These are phyloP conservation scores for Hymenoscyphus fructigenus DNA, from an alignment of 2,329 filamentous ascomycete genomes.

Conservation along the genomic window DNA sequence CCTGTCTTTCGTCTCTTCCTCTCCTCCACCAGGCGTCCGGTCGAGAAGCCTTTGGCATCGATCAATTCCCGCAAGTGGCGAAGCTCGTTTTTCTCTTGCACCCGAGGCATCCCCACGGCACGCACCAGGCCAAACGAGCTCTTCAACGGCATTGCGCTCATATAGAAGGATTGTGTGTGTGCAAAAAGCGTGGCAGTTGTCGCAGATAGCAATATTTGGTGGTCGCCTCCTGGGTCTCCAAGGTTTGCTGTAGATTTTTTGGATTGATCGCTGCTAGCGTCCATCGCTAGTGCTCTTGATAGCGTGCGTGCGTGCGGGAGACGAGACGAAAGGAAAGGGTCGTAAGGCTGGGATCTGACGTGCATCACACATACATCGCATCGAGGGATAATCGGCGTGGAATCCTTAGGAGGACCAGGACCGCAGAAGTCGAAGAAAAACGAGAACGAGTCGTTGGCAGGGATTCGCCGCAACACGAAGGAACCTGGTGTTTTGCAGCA, in stretches of 20 bases:
- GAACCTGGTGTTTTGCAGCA: too few relatives aligned
- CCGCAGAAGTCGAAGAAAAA: not conserved
- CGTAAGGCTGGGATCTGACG: slow-evolving; percentile 1
- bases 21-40: not conserved
- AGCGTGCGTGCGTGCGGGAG: not conserved
- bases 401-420: not conserved
- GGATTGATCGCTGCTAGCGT: slow-evolving; percentile 1
- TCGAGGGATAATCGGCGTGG: not conserved
- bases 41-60: not conserved
- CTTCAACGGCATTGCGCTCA: not conserved
- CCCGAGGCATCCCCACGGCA: not conserved
- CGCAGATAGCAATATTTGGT: not conserved
- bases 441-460: not conserved
- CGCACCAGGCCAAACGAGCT: not conserved
- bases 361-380: not conserved
- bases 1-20: not conserved
- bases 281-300: not conserved
- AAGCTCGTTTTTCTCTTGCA: not conserved
- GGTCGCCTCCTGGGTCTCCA: not conserved
- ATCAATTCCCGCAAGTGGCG: not conserved
- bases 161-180: not conserved
- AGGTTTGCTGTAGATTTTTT: not conserved
- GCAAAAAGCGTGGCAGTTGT: not conserved
- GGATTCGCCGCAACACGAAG: not conserved
- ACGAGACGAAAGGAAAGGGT: not conserved